Base-by-base conservation (phyloP, 1,139 yeast genomes). In the Pichiaceae sp. region DNA sequence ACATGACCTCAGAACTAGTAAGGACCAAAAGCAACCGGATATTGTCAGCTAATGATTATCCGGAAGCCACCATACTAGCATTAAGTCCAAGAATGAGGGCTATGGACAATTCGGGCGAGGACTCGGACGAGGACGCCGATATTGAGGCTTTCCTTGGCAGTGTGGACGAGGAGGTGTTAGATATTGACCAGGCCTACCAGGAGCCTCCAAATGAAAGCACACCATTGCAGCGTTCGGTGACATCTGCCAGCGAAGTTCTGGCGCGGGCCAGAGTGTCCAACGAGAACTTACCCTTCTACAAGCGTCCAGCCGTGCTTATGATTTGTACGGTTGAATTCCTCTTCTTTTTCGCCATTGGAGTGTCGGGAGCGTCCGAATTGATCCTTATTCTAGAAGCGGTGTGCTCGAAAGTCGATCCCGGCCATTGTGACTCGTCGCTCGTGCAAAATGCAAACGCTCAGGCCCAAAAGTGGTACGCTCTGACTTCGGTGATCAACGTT, bases 291-390 rank as follows among this genome's bases (percentile, higher is more conserved):
- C 23, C 36, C n/a, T 57, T 60, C 60, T 40, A 51, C 35, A 48
- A 42, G 31, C 37, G 60, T 29, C 62, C 62, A 1, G 48, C 59
- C 2, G 32, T 51, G 9, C 31, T 38, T 12, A 50, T 53, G 56
- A 42, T 53, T 19, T 42, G 48, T 4, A 23, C 34, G 0, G 40
- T 50, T 4, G n/a, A 50, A 7, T 53, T 53, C 31, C 21, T 49
- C 8, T 42, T 38, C 25, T 33, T 49, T 0, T 44, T 49, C 24
- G 35, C 48, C 0, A 16, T 35, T 4, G 50, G 50, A 2, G 36
- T 55, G n/a, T 29, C 52, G 4, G 12, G 46, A 14, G 44, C 57
- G 3, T 32, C 58, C 2, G 52, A 49, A 24, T 3, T 57, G 4
- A 41, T 49, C 33, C 38, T 57, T 17, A 26, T 45, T 6, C 33